phyloP scores from a whole-genome alignment of 2,329 filamentous ascomycete genomes.

The Xylariaceae sp. region DNA sequence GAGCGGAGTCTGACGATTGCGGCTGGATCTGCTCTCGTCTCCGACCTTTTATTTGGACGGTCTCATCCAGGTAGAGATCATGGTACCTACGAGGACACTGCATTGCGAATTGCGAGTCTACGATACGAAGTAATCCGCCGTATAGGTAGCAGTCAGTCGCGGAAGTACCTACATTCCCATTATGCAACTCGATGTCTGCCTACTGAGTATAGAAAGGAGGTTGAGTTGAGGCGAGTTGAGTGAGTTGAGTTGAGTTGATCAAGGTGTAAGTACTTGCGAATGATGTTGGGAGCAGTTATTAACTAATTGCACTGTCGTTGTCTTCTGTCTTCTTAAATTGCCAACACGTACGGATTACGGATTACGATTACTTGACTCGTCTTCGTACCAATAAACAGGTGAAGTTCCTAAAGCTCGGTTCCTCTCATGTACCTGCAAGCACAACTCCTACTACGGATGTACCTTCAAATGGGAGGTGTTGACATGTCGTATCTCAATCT shows the following conservation, averaged over 20 bases:
- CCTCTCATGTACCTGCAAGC: background rate
- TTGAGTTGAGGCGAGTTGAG: too few relatives aligned
- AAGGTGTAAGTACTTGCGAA: too few relatives aligned
- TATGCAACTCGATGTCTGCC: too few relatives aligned
- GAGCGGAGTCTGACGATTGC: constrained; percentile 22
- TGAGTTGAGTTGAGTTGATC: too few relatives aligned
- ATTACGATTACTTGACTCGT: too few relatives aligned
- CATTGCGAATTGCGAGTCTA: too few relatives aligned
- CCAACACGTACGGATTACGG: background rate
- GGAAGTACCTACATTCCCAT: too few relatives aligned
- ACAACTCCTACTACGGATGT: background rate
- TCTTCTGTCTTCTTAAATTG: background rate
- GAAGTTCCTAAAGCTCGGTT: background rate
- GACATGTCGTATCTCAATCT: constrained; percentile 14
- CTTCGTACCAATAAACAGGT: background rate
- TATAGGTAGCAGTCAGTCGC: too few relatives aligned
- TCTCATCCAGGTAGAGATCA: background rate
- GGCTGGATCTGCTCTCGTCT: constrained; percentile 22
- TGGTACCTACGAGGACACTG: too few relatives aligned
- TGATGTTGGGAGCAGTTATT: background rate
- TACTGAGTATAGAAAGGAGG: too few relatives aligned
- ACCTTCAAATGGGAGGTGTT: constrained; percentile 5
- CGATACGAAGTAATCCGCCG: too few relatives aligned
- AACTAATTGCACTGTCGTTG: background rate
- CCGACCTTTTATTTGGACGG: constrained; percentile 9